Conservation (phyloP, 1,284 basidiomycete genomes). For the Trametes sp. region DNA sequence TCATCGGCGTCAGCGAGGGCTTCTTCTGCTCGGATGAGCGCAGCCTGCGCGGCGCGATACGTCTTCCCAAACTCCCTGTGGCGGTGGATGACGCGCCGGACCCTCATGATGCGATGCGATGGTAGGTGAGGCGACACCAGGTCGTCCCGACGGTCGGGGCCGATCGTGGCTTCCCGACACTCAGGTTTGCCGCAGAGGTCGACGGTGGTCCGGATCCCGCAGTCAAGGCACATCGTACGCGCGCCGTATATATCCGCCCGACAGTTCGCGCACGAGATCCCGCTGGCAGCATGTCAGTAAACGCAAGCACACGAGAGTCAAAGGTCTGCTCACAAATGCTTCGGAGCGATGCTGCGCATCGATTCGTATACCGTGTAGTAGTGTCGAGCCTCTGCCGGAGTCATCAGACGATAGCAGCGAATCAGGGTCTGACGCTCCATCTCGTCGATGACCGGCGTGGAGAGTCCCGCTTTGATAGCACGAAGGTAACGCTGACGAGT, state of each 20-base stretch:
- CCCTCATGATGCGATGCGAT: slow-evolving; percentile 29
- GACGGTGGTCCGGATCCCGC: slow-evolving; percentile 30
- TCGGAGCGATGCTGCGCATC: slow-evolving; percentile 28
- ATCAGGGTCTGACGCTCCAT: slow-evolving; percentile 8
- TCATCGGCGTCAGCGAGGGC: slow-evolving; percentile 21
- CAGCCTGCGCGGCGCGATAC: slow-evolving; percentile 29
- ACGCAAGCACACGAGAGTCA: too few relatives aligned
- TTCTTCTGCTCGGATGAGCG: slow-evolving; percentile 25
- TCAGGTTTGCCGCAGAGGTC: slow-evolving; percentile 36
- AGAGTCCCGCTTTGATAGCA: slow-evolving; percentile 14
- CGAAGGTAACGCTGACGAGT: slow-evolving; percentile 20
- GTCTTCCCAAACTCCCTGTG: slow-evolving; percentile 28
- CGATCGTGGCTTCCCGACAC: slow-evolving; percentile 26
- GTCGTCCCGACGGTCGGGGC: slow-evolving; percentile 26
- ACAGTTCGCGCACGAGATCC: slow-evolving; percentile 36
- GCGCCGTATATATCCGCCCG: slow-evolving; percentile 30
- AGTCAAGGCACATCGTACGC: slow-evolving; percentile 40
- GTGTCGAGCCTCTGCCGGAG: slow-evolving; percentile 21
- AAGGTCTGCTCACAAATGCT: slow-evolving; percentile 30
- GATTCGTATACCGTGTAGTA: slow-evolving; percentile 27
- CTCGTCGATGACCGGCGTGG: not conserved
- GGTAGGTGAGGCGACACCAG: slow-evolving; percentile 25
- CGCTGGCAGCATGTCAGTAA: slow-evolving; percentile 20
- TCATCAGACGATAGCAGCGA: slow-evolving; percentile 24
- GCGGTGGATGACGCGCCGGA: slow-evolving; percentile 27